Conservation (phyloP, 2,329 filamentous ascomycete species). For the Leptographium wingfieldii region DNA sequence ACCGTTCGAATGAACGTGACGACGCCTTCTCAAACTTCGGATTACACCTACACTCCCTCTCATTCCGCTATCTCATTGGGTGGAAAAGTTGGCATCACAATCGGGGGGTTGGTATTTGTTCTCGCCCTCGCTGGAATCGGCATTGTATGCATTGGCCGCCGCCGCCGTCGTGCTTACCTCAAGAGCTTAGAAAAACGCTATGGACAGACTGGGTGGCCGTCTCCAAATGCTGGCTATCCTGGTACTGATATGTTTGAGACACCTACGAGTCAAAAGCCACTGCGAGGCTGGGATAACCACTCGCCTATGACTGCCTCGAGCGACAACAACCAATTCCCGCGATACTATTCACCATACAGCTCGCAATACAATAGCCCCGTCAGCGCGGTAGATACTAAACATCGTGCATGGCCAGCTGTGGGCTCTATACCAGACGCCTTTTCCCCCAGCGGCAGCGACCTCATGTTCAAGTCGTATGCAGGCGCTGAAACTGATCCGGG, state of each 20-base stretch:
- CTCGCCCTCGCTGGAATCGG: slow-evolving; percentile 36
- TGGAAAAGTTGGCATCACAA: slow-evolving; percentile 45
- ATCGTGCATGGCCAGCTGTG: slow-evolving; percentile 24
- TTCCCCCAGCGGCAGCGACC: not conserved
- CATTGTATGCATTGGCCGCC: slow-evolving; percentile 44
- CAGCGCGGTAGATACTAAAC: slow-evolving; percentile 26
- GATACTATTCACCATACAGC: slow-evolving; percentile 47
- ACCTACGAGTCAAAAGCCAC: slow-evolving; percentile 39
- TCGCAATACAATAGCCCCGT: slow-evolving; percentile 48
- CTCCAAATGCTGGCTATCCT: slow-evolving; percentile 16
- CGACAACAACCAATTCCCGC: slow-evolving; percentile 15
- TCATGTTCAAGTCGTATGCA: not conserved
- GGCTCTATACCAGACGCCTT: not conserved
- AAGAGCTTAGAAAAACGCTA: slow-evolving; percentile 30
- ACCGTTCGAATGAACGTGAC: slow-evolving; percentile 34
- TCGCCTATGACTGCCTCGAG: slow-evolving; percentile 33
- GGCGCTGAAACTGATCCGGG: not conserved
- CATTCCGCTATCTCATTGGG: slow-evolving; percentile 38
- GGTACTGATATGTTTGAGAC: slow-evolving; percentile 34
- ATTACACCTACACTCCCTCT: slow-evolving; percentile 25
- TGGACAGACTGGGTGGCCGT: slow-evolving; percentile 28
- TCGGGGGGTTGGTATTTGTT: slow-evolving; percentile 35
- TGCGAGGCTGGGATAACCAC: slow-evolving; percentile 39
- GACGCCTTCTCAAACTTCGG: slow-evolving; percentile 28
- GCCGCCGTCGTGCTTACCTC: slow-evolving; percentile 39